Conservation (phyloP, 352 stramenopile species). For the Phytophthora pseudosyringae region DNA sequence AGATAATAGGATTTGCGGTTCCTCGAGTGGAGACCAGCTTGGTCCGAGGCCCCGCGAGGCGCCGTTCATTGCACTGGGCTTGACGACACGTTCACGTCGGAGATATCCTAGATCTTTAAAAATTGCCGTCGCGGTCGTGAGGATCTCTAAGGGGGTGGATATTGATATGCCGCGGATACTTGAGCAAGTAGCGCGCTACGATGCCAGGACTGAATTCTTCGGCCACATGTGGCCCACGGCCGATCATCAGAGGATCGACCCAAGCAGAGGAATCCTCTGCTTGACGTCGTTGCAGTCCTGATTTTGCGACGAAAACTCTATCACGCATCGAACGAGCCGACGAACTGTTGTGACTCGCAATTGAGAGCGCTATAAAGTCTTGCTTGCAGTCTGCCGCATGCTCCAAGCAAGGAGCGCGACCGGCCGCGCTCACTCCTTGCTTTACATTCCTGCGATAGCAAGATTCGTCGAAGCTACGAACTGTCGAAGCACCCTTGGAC, state of each 20-base stretch:
- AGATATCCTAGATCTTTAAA: no score
- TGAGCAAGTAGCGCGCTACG: background rate
- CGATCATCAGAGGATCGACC: background rate
- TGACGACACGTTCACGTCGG: no score
- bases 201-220: slow-evolving; percentile 2
- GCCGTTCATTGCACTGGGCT: no score
- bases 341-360: slow-evolving; percentile 2
- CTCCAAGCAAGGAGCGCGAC: background rate
- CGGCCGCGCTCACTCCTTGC: background rate
- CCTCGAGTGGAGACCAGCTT: slow-evolving; percentile 5
- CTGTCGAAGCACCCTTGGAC: background rate
- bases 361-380: background rate
- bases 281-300: slow-evolving; percentile 21
- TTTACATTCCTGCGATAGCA: background rate
- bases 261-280: background rate
- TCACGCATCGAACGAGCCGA: slow-evolving; percentile 14
- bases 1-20: slow-evolving; percentile 2
- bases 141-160: no score
- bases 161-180: no score
- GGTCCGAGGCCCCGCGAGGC: background rate
- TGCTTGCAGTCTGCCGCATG: background rate
- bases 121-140: no score
- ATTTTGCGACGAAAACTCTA: slow-evolving; percentile 20
- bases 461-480: background rate
- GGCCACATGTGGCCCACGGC: slow-evolving; percentile 1